phyloP scores from a whole-genome alignment of 1,284 basidiomycete species.

The Melampsora abietis-canadensis region DNA sequence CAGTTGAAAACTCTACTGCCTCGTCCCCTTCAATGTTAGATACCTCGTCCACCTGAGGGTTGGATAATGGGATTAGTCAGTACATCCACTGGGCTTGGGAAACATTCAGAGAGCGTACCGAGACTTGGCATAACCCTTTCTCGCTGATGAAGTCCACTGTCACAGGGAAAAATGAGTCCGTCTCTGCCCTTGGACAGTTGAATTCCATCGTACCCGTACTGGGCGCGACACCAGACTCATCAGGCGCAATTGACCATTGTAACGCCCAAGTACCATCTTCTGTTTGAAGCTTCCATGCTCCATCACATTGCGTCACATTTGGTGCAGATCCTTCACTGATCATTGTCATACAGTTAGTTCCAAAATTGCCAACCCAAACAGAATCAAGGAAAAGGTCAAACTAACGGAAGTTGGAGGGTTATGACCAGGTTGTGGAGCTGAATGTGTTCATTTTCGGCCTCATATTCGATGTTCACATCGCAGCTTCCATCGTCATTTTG shows the following conservation, averaged over 20 bases:
- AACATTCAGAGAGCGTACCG: slow-evolving; percentile 54
- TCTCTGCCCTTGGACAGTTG: slow-evolving; percentile 75
- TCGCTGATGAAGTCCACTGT: slow-evolving; percentile 73
- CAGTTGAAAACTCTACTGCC: slow-evolving; percentile 69
- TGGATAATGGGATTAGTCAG: slow-evolving; percentile 21
- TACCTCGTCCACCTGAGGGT: slow-evolving; percentile 51
- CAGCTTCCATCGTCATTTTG: slow-evolving; percentile 81
- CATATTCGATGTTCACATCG: slow-evolving; percentile 94
- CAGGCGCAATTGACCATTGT: slow-evolving; percentile 67
- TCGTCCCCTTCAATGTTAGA: slow-evolving; percentile 63
- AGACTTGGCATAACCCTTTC: slow-evolving; percentile 71
- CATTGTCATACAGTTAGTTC: background rate
- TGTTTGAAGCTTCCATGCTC: slow-evolving; percentile 76
- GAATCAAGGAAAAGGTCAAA: slow-evolving; percentile 46
- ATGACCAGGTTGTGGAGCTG: slow-evolving; percentile 80
- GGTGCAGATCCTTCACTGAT: slow-evolving; percentile 73
- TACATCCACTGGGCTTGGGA: background rate
- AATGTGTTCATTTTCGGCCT: slow-evolving; percentile 67
- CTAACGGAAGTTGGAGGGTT: slow-evolving; percentile 84
- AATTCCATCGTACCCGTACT: slow-evolving; percentile 82
- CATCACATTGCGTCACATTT: slow-evolving; percentile 68
- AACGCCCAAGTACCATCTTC: slow-evolving; percentile 65
- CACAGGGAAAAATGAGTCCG: slow-evolving; percentile 87
- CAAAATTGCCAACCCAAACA: background rate
- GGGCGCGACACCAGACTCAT: slow-evolving; percentile 54